Conservation (phyloP, 1,284 basidiomycete species). For the Trametes sp. region DNA sequence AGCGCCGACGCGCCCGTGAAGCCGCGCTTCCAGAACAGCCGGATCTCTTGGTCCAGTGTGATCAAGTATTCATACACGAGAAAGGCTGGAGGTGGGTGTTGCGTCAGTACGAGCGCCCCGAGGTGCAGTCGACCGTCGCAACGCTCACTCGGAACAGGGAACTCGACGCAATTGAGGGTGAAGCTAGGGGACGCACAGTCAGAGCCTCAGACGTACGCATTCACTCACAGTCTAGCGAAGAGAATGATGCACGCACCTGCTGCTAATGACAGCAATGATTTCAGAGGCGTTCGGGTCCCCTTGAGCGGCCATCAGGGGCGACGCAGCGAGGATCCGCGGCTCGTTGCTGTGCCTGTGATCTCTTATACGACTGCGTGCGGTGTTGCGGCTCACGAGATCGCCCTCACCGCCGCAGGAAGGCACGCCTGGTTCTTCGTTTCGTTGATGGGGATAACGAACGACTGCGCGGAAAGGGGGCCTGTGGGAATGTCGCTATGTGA, state of each 20-base stretch:
- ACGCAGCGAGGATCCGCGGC: background rate
- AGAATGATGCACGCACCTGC: background rate
- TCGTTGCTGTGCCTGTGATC: background rate
- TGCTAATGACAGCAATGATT: background rate
- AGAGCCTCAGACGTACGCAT: too few species aligned
- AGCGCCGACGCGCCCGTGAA: conserved; percentile 14
- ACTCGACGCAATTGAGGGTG: background rate
- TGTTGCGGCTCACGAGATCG: background rate
- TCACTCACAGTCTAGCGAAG: too few species aligned
- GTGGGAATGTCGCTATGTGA: background rate
- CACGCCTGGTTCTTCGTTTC: background rate
- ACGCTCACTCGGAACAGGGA: background rate
- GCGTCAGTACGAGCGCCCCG: background rate
- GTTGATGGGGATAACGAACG: background rate
- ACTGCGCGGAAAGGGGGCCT: background rate
- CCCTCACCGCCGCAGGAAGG: background rate
- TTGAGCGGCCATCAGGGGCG: background rate
- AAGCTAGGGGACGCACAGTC: background rate
- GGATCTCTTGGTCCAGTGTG: conserved; percentile 17
- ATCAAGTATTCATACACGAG: conserved; percentile 13
- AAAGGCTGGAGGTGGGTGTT: background rate
- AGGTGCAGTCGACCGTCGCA: background rate
- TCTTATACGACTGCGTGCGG: background rate
- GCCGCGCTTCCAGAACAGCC: conserved; percentile 16
- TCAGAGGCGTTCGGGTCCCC: background rate